These are phyloP conservation scores for Fraxinus xanthoxyloides DNA, from an alignment of 305 asterid species.

Conservation along the genomic window DNA sequence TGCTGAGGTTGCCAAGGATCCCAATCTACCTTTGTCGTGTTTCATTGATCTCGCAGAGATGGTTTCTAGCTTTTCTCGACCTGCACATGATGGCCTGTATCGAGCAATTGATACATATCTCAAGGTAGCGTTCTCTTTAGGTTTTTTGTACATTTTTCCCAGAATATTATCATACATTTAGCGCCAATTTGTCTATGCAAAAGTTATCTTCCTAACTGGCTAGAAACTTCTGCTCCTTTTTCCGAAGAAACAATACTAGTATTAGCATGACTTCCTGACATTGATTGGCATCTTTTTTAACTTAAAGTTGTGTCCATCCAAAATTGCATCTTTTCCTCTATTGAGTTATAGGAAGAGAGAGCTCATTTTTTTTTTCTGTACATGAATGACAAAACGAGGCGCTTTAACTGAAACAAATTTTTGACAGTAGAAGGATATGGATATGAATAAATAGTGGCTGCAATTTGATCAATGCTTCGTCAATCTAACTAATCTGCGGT, in stretches of 20 bases:
- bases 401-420: background rate
- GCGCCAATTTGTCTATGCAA: background rate
- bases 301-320: background rate
- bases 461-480: background rate
- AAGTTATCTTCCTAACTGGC: background rate
- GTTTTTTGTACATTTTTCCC: background rate
- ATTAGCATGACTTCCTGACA: background rate
- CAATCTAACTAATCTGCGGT: background rate
- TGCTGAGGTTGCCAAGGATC: slow-evolving; percentile 29
- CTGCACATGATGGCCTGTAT: slow-evolving; percentile 30
- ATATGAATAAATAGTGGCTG: background rate
- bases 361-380: background rate
- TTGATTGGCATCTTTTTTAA: background rate
- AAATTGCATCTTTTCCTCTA: background rate
- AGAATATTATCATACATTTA: background rate
- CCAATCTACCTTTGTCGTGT: slow-evolving; percentile 17
- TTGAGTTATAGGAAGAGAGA: background rate
- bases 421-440: background rate
- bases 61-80: slow-evolving; percentile 23
- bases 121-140: slow-evolving; percentile 22
- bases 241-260: background rate
- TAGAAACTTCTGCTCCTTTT: background rate
- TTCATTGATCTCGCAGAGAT: slow-evolving; percentile 23
- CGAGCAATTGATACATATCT: slow-evolving; percentile 32
- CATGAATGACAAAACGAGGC: background rate